Conservation (phyloP, 2,329 filamentous ascomycete genomes). For the Phaeosphaeriaceae sp. region DNA sequence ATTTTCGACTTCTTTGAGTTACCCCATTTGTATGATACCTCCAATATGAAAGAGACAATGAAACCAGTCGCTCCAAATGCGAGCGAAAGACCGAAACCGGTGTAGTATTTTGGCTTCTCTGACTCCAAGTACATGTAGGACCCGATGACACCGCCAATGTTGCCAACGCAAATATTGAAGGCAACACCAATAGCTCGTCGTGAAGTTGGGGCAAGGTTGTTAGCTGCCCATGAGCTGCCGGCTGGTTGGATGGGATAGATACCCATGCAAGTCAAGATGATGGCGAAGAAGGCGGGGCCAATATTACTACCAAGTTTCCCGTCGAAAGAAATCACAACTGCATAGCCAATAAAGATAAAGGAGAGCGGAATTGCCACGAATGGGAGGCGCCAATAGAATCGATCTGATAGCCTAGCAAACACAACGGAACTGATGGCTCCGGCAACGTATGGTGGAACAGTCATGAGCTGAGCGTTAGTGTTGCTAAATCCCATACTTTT, state of each 20-base stretch:
- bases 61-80: slow-evolving; percentile 34
- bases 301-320: slow-evolving; percentile 50
- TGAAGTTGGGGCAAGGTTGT: slow-evolving; percentile 37
- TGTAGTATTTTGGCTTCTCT: slow-evolving; percentile 46
- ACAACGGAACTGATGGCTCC: slow-evolving; percentile 33
- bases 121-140: slow-evolving; percentile 45
- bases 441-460: slow-evolving; percentile 33
- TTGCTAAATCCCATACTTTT: slow-evolving; percentile 38
- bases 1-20: slow-evolving; percentile 46
- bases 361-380: slow-evolving; percentile 41
- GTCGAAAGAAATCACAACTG: slow-evolving; percentile 49
- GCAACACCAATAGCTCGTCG: slow-evolving; percentile 41
- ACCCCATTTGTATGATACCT: slow-evolving; percentile 41
- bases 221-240: slow-evolving; percentile 38
- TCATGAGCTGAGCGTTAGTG: slow-evolving; percentile 39
- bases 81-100: slow-evolving; percentile 45
- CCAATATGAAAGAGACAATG: slow-evolving; percentile 29
- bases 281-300: slow-evolving; percentile 52
- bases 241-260: slow-evolving; percentile 44
- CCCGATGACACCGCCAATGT: slow-evolving; percentile 40
- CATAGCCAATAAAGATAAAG: slow-evolving; percentile 38
- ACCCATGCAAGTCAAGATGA: slow-evolving; percentile 53
- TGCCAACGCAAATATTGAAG: slow-evolving; percentile 37
- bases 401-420: slow-evolving; percentile 31
- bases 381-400: slow-evolving; percentile 34